Evolutionary conservation across 306 rosid species (phyloP), one percentile per base, ranked within the genome.

Genomic region (Cucurbita maxima): DNA sequence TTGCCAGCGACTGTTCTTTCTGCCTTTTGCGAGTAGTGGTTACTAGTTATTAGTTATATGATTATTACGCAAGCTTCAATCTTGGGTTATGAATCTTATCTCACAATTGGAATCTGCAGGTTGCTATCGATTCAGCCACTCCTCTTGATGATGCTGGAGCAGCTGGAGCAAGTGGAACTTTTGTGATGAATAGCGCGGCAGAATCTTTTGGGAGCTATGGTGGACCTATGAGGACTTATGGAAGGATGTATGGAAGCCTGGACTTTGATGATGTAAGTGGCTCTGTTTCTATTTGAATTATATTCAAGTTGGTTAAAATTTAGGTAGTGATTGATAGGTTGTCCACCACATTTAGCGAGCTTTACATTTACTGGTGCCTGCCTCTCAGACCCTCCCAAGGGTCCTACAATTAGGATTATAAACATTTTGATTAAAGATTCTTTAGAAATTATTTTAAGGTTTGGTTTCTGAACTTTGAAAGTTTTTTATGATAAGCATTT

Each of bases 221-320:
- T 20, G 99, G 96, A 76, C 96, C 98, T 34, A 80, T 87, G 82
- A 91, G 97, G 68, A 79, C 88, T 47, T 94, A 94, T 77, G 97
- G 92, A 78, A 85, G 97, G 85, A 91, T 95, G 97, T 91, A 89
- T 54, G 92, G 96, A 44, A 87, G 92, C 87, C 80, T 87, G 19
- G 97, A 95, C 76, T 89, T 81, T 47, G 97, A 91, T 66, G 96
- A 95, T 80, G 99, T 95, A 83, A 88, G 97, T 86, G 36, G 34
- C 58, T 75, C 40, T 62, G 40, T 40, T 47, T 7, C 58, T 57
- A 22, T 18, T 10, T 6, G 8, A 56, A 19, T 25, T 57, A 57
- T n/a, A 41, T 18, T 37, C 12, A 20, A 19, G 25, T 25, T 25
- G 25, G 25, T 25, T 25, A 25, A 25, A 25, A 25, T 25, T 25